Evolutionary conservation across 139 green algal genomes (phyloP).

Genomic region (Micractinium conductrix): DNA sequence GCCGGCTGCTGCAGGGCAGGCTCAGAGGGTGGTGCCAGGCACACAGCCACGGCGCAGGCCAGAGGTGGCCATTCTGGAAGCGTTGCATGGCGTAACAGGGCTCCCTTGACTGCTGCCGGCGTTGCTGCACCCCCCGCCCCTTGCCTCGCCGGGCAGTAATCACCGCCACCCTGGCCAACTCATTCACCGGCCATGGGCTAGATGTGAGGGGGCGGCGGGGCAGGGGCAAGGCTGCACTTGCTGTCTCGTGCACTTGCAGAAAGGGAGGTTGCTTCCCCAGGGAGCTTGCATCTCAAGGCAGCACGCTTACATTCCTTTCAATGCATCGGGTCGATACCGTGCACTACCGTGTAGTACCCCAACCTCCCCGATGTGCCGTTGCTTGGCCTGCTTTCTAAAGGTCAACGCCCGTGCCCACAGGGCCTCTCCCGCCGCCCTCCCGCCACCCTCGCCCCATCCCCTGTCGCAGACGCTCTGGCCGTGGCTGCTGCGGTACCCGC

Average conservation of each 20-base stretch:
- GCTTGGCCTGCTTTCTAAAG: not conserved
- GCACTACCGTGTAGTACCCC: not conserved
- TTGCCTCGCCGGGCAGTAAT: not conserved
- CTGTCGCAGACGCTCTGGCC: slow-evolving; percentile 30
- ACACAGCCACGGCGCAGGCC: too few relatives aligned
- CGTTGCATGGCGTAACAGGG: too few relatives aligned
- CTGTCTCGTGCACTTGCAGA: too few relatives aligned
- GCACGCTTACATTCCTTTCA: not conserved
- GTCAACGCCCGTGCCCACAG: not conserved
- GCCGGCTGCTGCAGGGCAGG: not conserved
- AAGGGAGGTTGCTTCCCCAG: not conserved
- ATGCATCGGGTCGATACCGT: too few relatives aligned
- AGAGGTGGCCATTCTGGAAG: too few relatives aligned
- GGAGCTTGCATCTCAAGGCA: not conserved
- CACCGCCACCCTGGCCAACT: not conserved
- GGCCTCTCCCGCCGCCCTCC: not conserved
- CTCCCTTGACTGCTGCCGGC: too few relatives aligned
- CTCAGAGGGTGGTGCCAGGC: too few relatives aligned
- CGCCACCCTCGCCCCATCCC: too few relatives aligned
- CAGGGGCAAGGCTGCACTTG: too few relatives aligned
- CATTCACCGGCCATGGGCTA: not conserved
- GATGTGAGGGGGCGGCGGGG: too few relatives aligned
- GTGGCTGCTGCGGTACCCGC: not conserved
- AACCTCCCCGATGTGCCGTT: not conserved
- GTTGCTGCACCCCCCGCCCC: too few relatives aligned